Evolutionary conservation across 768 basidiomycete species (phyloP).

Genomic region (Tylopilus rubrobrunneus): DNA sequence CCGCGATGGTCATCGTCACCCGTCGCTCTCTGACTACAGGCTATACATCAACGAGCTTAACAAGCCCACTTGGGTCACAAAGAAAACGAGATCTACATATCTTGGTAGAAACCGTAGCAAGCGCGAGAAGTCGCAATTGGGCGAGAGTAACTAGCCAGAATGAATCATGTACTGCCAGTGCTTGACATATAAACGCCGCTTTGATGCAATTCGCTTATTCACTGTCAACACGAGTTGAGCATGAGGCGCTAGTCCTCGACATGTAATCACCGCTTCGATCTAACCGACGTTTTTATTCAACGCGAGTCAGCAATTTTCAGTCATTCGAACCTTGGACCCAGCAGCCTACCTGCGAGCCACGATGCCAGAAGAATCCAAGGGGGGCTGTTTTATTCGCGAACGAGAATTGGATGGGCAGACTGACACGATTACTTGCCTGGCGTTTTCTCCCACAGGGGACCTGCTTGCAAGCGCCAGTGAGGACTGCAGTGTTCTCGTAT

Average conservation of each 20-base stretch:
- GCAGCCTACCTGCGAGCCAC: no score
- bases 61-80: neutral
- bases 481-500: neutral
- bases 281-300: no score
- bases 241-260: no score
- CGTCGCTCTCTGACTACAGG: neutral
- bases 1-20: neutral
- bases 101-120: neutral
- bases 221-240: no score
- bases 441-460: neutral
- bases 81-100: neutral
- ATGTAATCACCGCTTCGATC: no score
- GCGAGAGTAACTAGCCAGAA: neutral
- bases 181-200: no score
- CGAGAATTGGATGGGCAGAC: neutral
- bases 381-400: neutral
- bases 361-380: neutral
- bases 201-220: no score
- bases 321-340: neutral
- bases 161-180: neutral
- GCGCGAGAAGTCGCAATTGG: neutral
- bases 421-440: neutral
- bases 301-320: no score
- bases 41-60: neutral
- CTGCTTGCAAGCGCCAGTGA: neutral